phyloP scores from a whole-genome alignment of 129 eudicot genomes.

The Artemisia tridentata region DNA sequence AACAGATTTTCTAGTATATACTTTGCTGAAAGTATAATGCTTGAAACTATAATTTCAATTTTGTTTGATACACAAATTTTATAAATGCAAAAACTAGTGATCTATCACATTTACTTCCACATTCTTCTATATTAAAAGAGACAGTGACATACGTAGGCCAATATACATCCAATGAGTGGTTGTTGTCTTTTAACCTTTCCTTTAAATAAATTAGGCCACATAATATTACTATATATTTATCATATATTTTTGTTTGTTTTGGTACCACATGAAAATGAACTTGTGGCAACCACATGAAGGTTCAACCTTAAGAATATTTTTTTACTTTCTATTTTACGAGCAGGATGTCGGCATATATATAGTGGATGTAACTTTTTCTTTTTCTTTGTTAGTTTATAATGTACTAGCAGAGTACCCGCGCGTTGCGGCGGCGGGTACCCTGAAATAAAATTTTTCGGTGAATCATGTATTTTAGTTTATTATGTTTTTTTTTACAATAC shows the following conservation, averaged over 20 bases:
- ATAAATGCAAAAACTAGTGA: background rate
- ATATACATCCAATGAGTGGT: background rate
- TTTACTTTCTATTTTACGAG: too few species aligned
- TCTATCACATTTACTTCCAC: background rate
- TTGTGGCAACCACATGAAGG: slow-evolving; percentile 3
- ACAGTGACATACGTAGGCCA: slow-evolving; percentile 13
- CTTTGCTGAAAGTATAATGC: too few species aligned
- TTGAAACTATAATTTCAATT: too few species aligned
- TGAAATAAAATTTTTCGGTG: too few species aligned
- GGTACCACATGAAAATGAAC: background rate
- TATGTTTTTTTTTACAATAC: too few species aligned
- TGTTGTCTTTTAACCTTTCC: background rate
- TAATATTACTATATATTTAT: background rate
- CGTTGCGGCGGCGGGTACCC: too few species aligned
- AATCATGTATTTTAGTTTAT: too few species aligned
- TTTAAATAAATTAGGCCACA: slow-evolving; percentile 15
- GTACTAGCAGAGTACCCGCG: too few species aligned
- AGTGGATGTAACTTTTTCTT: too few species aligned
- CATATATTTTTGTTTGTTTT: background rate
- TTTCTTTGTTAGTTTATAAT: too few species aligned
- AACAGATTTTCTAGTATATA: too few species aligned
- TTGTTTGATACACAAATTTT: background rate
- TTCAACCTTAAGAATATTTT: background rate
- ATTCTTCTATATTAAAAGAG: background rate
- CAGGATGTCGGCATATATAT: too few species aligned